Percentiles rank a stretch among this genome's conserved stretches.
phyloP scores from a whole-genome alignment of 2,329 filamentous ascomycete species.

The Penicillium sp. region DNA sequence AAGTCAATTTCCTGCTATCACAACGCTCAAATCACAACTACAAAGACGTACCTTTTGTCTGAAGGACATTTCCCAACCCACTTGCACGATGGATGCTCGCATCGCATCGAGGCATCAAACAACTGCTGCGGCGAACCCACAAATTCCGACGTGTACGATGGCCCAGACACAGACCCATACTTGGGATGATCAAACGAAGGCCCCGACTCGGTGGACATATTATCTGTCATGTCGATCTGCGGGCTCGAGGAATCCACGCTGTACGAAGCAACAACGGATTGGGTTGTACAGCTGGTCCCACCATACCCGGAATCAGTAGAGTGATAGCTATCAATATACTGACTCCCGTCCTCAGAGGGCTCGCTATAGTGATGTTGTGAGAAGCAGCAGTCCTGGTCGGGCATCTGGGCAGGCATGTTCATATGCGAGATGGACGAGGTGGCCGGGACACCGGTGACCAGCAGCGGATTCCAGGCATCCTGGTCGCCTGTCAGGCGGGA shows the following conservation, averaged over 20 bases:
- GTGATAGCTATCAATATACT: conserved; percentile 28
- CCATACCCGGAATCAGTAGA: conserved; percentile 39
- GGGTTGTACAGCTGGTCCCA: conserved; percentile 29
- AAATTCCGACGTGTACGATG: conserved; percentile 28
- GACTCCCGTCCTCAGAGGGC: conserved; percentile 34
- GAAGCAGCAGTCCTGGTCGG: conserved; percentile 23
- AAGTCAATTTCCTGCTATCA: conserved; percentile 6
- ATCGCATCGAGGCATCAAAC: conserved; percentile 39
- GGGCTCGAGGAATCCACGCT: conserved; percentile 32
- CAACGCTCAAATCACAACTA: not conserved
- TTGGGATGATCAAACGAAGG: conserved; percentile 18
- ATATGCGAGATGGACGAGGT: conserved; percentile 19
- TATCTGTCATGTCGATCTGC: conserved; percentile 20
- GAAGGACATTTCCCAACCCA: conserved; percentile 42
- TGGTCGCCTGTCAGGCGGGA: conserved; percentile 21
- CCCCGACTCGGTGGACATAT: conserved; percentile 17
- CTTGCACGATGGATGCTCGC: conserved; percentile 29
- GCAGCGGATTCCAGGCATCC: conserved; percentile 36
- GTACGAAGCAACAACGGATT: conserved; percentile 30
- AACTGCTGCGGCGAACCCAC: conserved; percentile 52
- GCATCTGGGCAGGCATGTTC: conserved; percentile 15
- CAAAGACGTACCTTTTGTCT: conserved; percentile 37
- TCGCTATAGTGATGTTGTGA: conserved; percentile 27
- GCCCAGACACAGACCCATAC: conserved; percentile 7
- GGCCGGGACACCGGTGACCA: conserved; percentile 26